Evolutionary conservation across 2,329 filamentous ascomycete genomes (phyloP).

Genomic region (Phialophora tarda): DNA sequence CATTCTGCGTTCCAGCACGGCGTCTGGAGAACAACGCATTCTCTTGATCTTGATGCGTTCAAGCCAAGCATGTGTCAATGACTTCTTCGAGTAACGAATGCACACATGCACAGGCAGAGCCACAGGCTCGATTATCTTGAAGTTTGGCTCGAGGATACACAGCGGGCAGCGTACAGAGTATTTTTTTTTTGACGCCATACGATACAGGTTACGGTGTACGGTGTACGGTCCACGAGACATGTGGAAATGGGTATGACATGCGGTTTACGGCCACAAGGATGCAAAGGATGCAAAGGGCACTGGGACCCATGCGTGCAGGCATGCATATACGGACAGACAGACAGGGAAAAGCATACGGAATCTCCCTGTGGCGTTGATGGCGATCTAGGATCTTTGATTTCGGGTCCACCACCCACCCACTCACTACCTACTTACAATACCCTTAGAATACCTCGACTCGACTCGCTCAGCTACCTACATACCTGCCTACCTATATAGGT

Average conservation of each 20-base stretch:
- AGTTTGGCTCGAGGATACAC: no score
- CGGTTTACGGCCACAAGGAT: no score
- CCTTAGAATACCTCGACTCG: no score
- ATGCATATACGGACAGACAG: not conserved
- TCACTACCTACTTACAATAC: not conserved
- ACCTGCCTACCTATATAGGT: no score
- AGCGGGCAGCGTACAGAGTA: no score
- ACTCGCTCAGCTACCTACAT: no score
- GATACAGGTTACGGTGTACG: not conserved
- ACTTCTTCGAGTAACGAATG: no score
- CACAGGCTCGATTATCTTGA: no score
- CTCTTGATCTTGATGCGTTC: not conserved
- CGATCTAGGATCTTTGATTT: not conserved
- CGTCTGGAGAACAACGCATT: slow-evolving; percentile 9
- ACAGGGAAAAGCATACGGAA: not conserved
- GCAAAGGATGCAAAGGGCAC: not conserved
- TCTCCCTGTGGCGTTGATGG: not conserved
- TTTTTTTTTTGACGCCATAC: no score
- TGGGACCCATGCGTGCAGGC: not conserved
- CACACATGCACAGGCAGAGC: not conserved
- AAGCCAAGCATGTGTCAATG: not conserved
- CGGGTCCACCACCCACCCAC: not conserved
- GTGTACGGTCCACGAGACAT: not conserved
- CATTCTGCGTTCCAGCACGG: slow-evolving; percentile 13
- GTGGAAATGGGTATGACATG: not conserved